Evolutionary conservation across 305 asterid genomes (phyloP).

Genomic region (Fraxinus floribunda): DNA sequence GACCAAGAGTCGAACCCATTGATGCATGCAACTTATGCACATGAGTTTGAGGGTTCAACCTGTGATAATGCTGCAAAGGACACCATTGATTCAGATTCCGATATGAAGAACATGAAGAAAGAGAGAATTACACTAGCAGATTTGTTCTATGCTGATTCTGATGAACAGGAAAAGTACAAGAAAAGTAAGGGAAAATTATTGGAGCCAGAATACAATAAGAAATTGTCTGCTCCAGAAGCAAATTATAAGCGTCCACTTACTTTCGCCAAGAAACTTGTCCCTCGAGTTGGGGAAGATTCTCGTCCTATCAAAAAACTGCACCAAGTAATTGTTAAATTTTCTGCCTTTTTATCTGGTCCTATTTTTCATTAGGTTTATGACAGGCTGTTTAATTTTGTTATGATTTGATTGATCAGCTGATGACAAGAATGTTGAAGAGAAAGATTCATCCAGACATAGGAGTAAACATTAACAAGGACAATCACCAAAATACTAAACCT

Average conservation of each 20-base stretch:
- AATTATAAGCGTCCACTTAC: constrained; percentile 18
- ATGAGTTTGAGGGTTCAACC: neutral
- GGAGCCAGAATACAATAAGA: constrained; percentile 4
- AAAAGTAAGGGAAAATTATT: neutral
- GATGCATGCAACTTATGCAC: constrained; percentile 4
- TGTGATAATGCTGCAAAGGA: neutral
- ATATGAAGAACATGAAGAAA: constrained; percentile 31
- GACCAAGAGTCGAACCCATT: constrained; percentile 31
- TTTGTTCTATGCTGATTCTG: constrained; percentile 51
- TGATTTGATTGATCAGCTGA: constrained; percentile 35
- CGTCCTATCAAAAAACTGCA: constrained; percentile 52
- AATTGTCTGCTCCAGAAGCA: neutral
- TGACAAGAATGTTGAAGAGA: constrained; percentile 64
- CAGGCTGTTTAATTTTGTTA: neutral
- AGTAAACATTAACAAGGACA: constrained; percentile 13
- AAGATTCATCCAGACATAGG: constrained; percentile 66
- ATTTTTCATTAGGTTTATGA: neutral
- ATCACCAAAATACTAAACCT: neutral
- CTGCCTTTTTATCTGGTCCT: neutral
- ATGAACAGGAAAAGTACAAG: neutral
- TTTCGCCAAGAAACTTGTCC: constrained; percentile 39
- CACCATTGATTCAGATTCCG: neutral
- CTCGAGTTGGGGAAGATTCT: constrained; percentile 32
- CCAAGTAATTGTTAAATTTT: constrained; percentile 31
- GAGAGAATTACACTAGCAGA: constrained; percentile 64